phyloP scores from a whole-genome alignment of 305 asterid species.

The Stenogyne calaminthoides region DNA sequence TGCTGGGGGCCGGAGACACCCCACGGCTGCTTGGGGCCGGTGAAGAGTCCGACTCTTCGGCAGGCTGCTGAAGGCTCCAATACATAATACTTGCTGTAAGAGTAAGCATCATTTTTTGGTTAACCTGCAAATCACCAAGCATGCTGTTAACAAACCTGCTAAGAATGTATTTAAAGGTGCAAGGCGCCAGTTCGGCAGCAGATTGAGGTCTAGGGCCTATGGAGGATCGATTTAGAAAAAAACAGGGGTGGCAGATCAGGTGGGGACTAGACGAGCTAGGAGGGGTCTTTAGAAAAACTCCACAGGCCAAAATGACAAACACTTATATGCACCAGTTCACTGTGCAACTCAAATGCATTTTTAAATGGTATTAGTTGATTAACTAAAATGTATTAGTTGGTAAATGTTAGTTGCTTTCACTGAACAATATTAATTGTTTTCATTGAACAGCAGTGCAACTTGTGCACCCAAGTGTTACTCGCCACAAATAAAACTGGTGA shows the following conservation, averaged over 20 bases:
- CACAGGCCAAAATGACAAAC: neutral
- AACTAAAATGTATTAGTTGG: no score
- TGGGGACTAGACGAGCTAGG: neutral
- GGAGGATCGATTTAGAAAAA: neutral
- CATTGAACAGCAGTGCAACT: no score
- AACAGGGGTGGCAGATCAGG: neutral
- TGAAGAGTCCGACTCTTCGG: conserved; percentile 70
- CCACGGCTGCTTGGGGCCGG: conserved; percentile 46
- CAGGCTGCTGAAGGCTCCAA: conserved; percentile 92
- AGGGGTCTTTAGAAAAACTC: neutral
- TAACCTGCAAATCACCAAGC: conserved; percentile 60
- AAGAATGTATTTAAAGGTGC: neutral
- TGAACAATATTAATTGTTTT: no score
- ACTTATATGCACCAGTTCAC: no score
- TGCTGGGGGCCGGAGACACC: conserved; percentile 49
- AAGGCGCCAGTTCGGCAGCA: neutral
- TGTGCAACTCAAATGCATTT: no score
- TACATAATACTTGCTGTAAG: conserved; percentile 93
- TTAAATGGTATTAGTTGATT: no score
- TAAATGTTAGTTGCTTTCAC: no score
- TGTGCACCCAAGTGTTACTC: no score
- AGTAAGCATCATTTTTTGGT: conserved; percentile 97
- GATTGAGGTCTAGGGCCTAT: neutral
- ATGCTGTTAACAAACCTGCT: neutral
- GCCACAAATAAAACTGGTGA: neutral